Percentiles rank a stretch among this genome's conserved stretches.
Evolutionary conservation across 2,329 filamentous ascomycete genomes (phyloP).

Genomic region (Clarireedia homoeocarpa): DNA sequence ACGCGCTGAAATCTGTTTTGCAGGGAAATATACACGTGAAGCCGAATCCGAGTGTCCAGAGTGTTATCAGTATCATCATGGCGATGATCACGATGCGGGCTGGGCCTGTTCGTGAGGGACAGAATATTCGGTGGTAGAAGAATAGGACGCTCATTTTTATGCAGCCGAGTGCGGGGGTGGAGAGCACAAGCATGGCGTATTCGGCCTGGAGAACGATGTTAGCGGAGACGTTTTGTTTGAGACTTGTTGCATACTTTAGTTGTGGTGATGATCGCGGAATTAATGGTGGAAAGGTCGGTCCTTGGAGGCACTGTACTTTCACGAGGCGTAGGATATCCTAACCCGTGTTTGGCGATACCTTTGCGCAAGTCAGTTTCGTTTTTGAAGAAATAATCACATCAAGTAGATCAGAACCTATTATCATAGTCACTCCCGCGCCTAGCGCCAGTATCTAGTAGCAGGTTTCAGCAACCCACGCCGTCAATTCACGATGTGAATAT

Average conservation of each 20-base stretch:
- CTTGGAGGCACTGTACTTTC: not conserved
- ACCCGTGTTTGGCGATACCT: not conserved
- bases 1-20: not conserved
- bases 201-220: not conserved
- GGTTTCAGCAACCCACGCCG: no score
- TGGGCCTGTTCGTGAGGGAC: not conserved
- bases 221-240: not conserved
- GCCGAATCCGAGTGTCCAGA: not conserved
- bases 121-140: not conserved
- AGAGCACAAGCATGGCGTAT: not conserved
- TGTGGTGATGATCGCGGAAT: not conserved
- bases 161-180: not conserved
- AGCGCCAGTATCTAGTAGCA: not conserved
- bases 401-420: not conserved
- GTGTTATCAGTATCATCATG: not conserved
- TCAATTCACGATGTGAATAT: not conserved
- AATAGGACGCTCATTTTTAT: not conserved
- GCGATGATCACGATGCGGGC: not conserved
- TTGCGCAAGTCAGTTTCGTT: not conserved
- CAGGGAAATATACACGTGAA: not conserved
- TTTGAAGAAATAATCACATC: not conserved
- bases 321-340: not conserved
- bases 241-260: not conserved
- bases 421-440: not conserved
- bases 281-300: not conserved